phyloP scores from a whole-genome alignment of 169 alveolate species.

The Cryptosporidium bovis region DNA sequence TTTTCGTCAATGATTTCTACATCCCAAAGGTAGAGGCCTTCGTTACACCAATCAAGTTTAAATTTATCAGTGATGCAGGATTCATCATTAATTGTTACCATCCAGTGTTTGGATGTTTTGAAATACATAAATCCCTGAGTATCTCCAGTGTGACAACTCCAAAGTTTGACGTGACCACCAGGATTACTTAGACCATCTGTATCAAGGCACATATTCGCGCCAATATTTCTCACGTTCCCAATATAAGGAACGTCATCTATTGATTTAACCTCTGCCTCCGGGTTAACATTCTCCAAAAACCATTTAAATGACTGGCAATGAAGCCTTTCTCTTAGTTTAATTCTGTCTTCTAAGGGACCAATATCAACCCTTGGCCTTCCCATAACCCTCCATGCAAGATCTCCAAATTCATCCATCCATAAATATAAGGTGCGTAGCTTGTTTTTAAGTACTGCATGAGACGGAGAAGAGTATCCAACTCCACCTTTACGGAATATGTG shows the following conservation, averaged over 20 bases:
- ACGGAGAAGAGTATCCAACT: constrained; percentile 77
- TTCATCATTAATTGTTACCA: constrained; percentile 80
- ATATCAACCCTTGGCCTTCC: constrained; percentile 64
- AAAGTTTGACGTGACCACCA: constrained; percentile 66
- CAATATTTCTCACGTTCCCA: constrained; percentile 70
- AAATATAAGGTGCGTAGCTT: constrained; percentile 76
- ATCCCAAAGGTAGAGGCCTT: constrained; percentile 45
- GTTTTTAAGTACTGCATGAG: constrained; percentile 73
- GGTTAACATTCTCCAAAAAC: constrained; percentile 79
- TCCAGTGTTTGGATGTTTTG: constrained; percentile 74
- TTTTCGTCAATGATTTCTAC: constrained; percentile 10
- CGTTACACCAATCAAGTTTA: constrained; percentile 61
- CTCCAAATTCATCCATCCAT: constrained; percentile 81
- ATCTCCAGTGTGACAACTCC: constrained; percentile 69
- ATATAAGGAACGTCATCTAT: constrained; percentile 80
- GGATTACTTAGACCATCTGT: constrained; percentile 54
- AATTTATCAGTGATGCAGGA: constrained; percentile 76
- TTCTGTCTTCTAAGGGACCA: constrained; percentile 67
- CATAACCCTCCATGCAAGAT: constrained; percentile 68
- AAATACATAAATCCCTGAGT: constrained; percentile 78
- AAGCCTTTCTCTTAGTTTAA: constrained; percentile 52
- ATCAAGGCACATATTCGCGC: constrained; percentile 65
- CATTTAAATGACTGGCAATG: constrained; percentile 77
- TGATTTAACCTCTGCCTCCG: constrained; percentile 78
- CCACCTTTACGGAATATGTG: constrained; percentile 82